Base-by-base conservation (phyloP, 2,329 filamentous ascomycete genomes). In the Phaeosphaeriaceae sp. region DNA sequence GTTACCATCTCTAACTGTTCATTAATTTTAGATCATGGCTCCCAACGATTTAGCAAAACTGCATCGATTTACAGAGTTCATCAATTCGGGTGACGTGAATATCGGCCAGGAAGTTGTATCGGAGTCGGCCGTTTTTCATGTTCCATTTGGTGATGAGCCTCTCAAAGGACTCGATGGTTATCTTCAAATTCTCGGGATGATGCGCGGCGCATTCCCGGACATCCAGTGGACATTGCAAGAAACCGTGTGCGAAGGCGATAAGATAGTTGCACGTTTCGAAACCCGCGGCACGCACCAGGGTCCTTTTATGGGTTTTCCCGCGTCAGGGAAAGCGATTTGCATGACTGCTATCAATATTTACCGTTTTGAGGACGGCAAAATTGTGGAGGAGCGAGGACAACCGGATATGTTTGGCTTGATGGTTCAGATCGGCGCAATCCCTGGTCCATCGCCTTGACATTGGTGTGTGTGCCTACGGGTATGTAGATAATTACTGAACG, bases 201-300 rank as follows among this genome's bases (percentile, higher is more conserved):
- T 40, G 35, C 35, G 43, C 28, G 11, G 35, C 35, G 43, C 35
- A 6, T 46, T 40, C 26, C 43, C 35, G 2, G 43, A 46, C 16
- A 46, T 46, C 9, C 16, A 46, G 8, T 46, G 43, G 35, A 40
- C 35, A 4, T 18, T 46, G 12, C 26, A 46, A 46, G 43, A 46
- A 46, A 46, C 43, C 13, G 21, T 46, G 6, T 28, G 34, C 34
- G 26, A 46, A 32, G 43, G 43, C 23, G 43, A 33, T 12, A 39
- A 39, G 15, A n/a, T 32, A 32, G 29, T 32, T n/a, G 29, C 29
- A 32, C 41, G 30, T 11, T 43, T 43, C 3, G 41, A 43, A 34
- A 43, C 41, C 1, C 41, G 41, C 16, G 41, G 41, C 16, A 43
- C 41, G 8, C 41, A 43, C n/a, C 17, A 43, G 4, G 41, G 41